These are phyloP conservation scores for Solanum hybrid DNA, from an alignment of 305 asterid species.

Conservation along the genomic window DNA sequence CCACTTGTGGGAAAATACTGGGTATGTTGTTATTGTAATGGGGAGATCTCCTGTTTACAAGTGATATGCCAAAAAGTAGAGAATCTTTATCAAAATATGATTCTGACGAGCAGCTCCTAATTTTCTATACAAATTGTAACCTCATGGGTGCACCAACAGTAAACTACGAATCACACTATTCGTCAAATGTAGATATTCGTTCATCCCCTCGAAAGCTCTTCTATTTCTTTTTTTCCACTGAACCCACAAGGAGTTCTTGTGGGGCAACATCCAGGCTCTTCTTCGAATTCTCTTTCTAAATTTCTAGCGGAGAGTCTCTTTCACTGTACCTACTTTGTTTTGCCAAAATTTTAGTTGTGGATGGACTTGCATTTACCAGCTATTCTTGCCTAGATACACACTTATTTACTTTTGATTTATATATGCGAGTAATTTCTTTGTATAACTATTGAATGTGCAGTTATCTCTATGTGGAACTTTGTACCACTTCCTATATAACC, in stretches of 20 bases:
- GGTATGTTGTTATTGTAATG: background rate
- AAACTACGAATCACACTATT: background rate
- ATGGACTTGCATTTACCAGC: background rate
- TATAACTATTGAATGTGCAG: background rate
- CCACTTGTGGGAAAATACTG: background rate
- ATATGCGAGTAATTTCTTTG: background rate
- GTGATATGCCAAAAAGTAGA: background rate
- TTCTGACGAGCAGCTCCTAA: background rate
- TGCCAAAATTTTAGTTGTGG: background rate
- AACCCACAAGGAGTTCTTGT: background rate
- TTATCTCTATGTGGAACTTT: background rate
- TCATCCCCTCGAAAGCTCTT: background rate
- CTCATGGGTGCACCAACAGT: background rate
- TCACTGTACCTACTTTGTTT: background rate
- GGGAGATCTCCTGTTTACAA: background rate
- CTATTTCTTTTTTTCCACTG: background rate
- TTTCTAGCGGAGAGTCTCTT: background rate
- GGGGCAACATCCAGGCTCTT: background rate
- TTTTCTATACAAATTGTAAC: background rate
- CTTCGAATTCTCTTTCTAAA: background rate
- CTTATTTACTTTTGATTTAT: background rate
- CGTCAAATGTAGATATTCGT: background rate
- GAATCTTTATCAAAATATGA: background rate
- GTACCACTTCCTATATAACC: background rate
- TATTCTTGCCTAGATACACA: background rate